phyloP scores from a whole-genome alignment of 2,329 filamentous ascomycete genomes.

The Fusarium sterilihyphosum region DNA sequence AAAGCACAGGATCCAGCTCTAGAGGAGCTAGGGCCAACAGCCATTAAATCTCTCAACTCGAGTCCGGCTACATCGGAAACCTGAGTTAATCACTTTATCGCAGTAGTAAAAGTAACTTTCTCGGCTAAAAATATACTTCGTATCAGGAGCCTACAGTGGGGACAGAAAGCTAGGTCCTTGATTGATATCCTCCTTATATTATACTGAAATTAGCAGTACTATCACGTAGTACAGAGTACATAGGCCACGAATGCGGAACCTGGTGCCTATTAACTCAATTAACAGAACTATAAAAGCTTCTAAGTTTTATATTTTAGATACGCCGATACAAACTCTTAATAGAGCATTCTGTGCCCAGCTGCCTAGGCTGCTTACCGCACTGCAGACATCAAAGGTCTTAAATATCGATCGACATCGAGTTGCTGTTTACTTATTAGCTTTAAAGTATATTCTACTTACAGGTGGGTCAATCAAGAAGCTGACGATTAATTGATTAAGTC shows the following conservation, averaged over 20 bases:
- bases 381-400: background rate
- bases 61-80: background rate
- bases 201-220: too few species aligned
- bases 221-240: background rate
- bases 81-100: background rate
- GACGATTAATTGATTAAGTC: too few species aligned
- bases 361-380: background rate
- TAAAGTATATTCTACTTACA: background rate
- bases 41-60: background rate
- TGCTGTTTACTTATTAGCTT: background rate
- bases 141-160: background rate
- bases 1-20: background rate
- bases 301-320: background rate
- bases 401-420: background rate
- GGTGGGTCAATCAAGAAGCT: background rate
- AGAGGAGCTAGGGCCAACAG: too few species aligned
- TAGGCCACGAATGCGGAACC: background rate
- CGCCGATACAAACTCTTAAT: background rate
- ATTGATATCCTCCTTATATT: background rate
- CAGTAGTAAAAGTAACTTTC: background rate
- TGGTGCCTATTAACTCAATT: background rate
- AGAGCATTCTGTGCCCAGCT: rapidly evolving
- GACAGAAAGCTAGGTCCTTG: background rate
- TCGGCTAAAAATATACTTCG: background rate
- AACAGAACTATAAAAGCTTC: background rate